A percentile compares a stretch with the other conserved stretches of the same genome.
Evolutionary conservation across 164 flowering plant genomes (phyloP).

Genomic region (Cinnamomum chago): DNA sequence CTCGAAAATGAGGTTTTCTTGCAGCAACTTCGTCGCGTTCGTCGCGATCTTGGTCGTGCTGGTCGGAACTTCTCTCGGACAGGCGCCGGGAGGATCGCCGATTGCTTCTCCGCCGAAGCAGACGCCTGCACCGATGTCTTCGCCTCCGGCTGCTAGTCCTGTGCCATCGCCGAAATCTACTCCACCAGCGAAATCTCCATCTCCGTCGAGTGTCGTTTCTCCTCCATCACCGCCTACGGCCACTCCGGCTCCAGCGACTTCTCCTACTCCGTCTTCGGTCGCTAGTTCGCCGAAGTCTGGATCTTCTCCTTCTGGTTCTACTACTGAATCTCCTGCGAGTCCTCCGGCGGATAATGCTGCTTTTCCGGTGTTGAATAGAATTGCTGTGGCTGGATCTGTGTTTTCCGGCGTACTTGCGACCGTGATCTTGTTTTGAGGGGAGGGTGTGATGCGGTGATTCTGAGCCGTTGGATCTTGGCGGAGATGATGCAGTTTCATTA

Average conservation of each 20-base stretch:
- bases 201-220: background rate
- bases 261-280: background rate
- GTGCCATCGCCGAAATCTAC: background rate
- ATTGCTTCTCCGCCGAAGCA: background rate
- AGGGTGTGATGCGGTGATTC: background rate
- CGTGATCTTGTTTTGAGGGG: background rate
- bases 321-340: background rate
- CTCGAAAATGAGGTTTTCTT: background rate
- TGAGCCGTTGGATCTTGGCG: constrained; percentile 1
- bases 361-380: background rate
- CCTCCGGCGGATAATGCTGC: background rate
- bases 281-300: background rate
- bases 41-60: background rate
- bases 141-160: constrained; percentile 4
- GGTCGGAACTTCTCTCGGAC: constrained; percentile 5
- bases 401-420: background rate
- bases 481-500: background rate
- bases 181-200: constrained; percentile 1
- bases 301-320: background rate
- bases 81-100: constrained; percentile 7
- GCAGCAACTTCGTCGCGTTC: background rate
- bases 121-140: background rate
- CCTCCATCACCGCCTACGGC: background rate
- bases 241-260: background rate
- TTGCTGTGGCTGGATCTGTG: constrained; percentile 6